Percentiles rank a stretch among this genome's conserved stretches.
phyloP scores from a whole-genome alignment of 495 filamentous ascomycete species.

The Parathielavia hyrcaniae region DNA sequence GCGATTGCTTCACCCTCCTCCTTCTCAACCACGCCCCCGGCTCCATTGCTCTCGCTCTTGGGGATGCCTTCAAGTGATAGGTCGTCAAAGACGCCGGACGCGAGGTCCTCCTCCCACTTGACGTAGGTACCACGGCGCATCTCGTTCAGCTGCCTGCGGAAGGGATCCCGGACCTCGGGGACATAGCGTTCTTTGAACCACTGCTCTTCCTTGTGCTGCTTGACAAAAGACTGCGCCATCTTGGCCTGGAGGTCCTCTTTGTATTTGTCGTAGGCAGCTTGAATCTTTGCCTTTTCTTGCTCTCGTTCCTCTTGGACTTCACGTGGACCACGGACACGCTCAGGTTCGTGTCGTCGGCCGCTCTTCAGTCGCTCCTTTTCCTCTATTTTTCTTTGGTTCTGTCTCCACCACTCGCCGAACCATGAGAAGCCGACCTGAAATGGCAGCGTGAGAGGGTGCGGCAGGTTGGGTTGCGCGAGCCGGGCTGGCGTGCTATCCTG shows the following conservation, averaged over 20 bases:
- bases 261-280: conserved; percentile 86
- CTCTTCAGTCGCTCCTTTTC: conserved; percentile 73
- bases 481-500: conserved; percentile 55
- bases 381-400: conserved; percentile 77
- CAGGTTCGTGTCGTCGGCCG: conserved; percentile 64
- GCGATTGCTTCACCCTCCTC: conserved; percentile 90
- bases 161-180: conserved; percentile 63
- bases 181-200: conserved; percentile 98
- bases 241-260: conserved; percentile 90
- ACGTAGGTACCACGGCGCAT: conserved; percentile 67
- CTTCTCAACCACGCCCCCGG: conserved; percentile 80
- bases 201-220: conserved; percentile 83
- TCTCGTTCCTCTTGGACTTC: conserved; percentile 81
- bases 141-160: conserved; percentile 63
- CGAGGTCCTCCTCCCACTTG: conserved; percentile 80
- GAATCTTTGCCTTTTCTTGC: conserved; percentile 82
- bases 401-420: conserved; percentile 95
- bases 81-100: conserved; percentile 79
- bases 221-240: conserved; percentile 83
- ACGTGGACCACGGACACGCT: conserved; percentile 64
- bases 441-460: conserved; percentile 76
- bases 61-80: conserved; percentile 93
- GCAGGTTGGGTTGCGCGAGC: conserved; percentile 59
- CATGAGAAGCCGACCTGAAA: conserved; percentile 95
- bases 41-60: conserved; percentile 84